phyloP scores from a whole-genome alignment of 371 early-diverging fungal genomes.

The Mucor irregularis region DNA sequence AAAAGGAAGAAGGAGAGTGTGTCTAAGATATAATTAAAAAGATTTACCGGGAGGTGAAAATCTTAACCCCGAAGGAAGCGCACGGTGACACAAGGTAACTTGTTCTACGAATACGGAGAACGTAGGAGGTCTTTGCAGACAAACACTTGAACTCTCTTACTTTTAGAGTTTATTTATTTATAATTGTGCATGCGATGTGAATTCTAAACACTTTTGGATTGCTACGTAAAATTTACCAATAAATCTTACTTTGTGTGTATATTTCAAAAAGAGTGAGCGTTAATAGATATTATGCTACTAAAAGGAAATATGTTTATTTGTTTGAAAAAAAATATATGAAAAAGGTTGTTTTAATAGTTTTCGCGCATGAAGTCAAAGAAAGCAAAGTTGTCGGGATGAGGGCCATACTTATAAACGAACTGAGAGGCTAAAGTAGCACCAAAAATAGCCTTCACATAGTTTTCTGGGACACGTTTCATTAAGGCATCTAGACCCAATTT shows the following conservation, averaged over 20 bases:
- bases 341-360: constrained; percentile 20
- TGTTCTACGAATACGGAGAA: no score
- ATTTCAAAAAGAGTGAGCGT: no score
- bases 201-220: no score
- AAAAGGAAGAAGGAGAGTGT: not conserved
- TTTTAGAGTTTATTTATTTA: no score
- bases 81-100: no score
- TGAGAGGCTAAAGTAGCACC: constrained; percentile 91
- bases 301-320: not conserved
- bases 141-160: no score
- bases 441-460: constrained; percentile 96
- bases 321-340: not conserved
- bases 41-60: not conserved
- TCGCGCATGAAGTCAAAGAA: constrained; percentile 95
- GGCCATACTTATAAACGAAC: constrained; percentile 96
- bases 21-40: not conserved
- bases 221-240: no score
- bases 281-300: no score
- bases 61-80: no score
- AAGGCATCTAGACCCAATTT: constrained; percentile 90
- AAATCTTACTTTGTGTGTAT: no score
- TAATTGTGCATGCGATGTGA: no score
- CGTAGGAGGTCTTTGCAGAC: not conserved
- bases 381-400: constrained; percentile 93
- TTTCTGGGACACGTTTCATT: constrained; percentile 88